Evolutionary conservation across 768 basidiomycete genomes (phyloP), one percentile per base, ranked within the genome.

Genomic region (Dentipellis fragilis): DNA sequence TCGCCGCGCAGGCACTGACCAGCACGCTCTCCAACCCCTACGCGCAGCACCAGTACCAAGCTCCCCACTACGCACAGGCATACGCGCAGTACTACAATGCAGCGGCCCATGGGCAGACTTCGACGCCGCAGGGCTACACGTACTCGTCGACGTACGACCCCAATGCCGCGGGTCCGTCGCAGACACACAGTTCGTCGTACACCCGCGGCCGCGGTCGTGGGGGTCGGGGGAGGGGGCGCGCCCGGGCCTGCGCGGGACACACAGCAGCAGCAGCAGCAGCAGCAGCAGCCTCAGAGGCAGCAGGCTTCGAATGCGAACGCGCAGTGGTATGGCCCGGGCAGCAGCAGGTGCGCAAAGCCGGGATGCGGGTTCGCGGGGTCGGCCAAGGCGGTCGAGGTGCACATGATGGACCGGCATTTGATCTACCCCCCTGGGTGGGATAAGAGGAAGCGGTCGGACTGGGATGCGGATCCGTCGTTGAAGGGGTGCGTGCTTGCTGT

Each of bases 331-430:
- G 82, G 81, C 55, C 65, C 80, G 40, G 89, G 89, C 4, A 76
- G 72, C 60, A 66, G 60, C 59, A 76, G 77, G 54, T 91, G 89
- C 66, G 75, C 77, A 8, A 74, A 85, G 61, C 73, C 70, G 45
- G 75, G 75, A n/a, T 93, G 90, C 66, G 62, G 66, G 6, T 93
- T 89, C 62, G 72, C 72, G 39, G 89, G 87, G 36, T 84, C 88
- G 3, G 71, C 73, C 40, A 87, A 88, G 65, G 72, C 80, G 22
- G 79, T 91, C 14, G 85, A 91, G 67, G 75, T 73, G 29, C 91
- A 93, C 64, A 85, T 83, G 82, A 92, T 91, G 89, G 90, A 92
- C 62, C 77, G 89, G n/a, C 90, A 93, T 67, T 75, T 93, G 45
- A 81, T 92, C 49, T 90, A 81, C 60, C 90, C 91, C 21, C 76